Evolutionary conservation across 306 rosid species (phyloP).

Genomic region (Carpinus viminea): DNA sequence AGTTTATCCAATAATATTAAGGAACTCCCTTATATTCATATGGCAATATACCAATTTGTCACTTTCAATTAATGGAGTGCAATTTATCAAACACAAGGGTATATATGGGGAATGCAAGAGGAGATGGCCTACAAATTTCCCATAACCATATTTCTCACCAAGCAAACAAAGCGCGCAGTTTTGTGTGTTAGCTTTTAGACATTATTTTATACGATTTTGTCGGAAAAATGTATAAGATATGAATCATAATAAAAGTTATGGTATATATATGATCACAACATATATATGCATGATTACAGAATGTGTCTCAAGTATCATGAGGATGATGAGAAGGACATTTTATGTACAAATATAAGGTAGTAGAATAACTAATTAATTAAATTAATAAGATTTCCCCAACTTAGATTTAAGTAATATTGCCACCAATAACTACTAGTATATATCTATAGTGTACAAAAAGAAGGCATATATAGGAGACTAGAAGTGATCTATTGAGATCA

Average conservation of each 20-base stretch:
- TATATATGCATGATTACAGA: no score
- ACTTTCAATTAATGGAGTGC: background rate
- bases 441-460: background rate
- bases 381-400: background rate
- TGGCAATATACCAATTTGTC: background rate
- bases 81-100: constrained; percentile 22
- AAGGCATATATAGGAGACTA: background rate
- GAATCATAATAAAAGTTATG: background rate
- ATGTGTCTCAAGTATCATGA: no score
- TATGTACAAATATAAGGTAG: no score
- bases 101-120: constrained; percentile 26
- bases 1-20: background rate
- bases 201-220: background rate
- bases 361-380: background rate
- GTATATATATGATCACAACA: no score
- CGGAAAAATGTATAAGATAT: background rate
- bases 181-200: background rate
- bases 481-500: background rate
- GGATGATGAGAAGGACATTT: no score
- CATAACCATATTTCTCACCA: constrained; percentile 44
- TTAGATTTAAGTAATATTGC: background rate
- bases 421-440: background rate
- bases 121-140: constrained; percentile 38
- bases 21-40: background rate
- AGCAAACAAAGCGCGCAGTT: background rate